Evolutionary conservation across 1,139 yeast genomes (phyloP), one percentile per base, ranked within the genome.

Genomic region (Suhomyces coccinellae): DNA sequence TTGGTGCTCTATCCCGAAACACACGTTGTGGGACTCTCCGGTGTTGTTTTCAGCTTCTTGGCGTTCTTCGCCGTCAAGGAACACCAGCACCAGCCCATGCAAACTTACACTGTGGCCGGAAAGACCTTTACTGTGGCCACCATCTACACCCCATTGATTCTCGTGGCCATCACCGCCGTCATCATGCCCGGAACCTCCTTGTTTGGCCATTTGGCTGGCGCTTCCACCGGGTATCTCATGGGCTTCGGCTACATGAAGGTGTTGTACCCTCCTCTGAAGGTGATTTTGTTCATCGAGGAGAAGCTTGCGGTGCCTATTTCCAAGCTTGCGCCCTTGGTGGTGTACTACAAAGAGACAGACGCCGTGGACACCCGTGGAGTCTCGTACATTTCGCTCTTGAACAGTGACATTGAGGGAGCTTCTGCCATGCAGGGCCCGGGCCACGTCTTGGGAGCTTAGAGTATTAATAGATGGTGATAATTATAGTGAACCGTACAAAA

Each of bases 11-110:
- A 70, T 51, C 84, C 86, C n/a, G 58, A 71, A 12, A 67, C 75
- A 2, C 69, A 76, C 17, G 85, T 84, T 7, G 66, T 82, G 33
- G 95, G 95, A 1, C 74, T 87, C 35, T 77, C 91, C 40, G 96
- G 88, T 2, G 79, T 93, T 79, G 81, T 81, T 27, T 89, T 90
- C 62, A 78, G 90, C 46, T 77, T 91, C 54, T 58, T 83, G 52
- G 82, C 85, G 6, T 87, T 77, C 64, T 79, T 70, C 55, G 81
- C 87, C 10, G 80, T 79, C 55, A 73, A 79, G 52, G 90, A 84
- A 58, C 80, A 82, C 45, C 63, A 66, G 27, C 59, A 67, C 34
- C 67, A 69, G 33, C 88, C 91, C 20, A 65, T 73, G 7, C 61
- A 59, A 47, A 54, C 60, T n/a, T 61, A 63, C 41, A 58, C 55